Base-by-base conservation (phyloP, 2,329 filamentous ascomycete species). In the Zymoseptoria tritici region DNA sequence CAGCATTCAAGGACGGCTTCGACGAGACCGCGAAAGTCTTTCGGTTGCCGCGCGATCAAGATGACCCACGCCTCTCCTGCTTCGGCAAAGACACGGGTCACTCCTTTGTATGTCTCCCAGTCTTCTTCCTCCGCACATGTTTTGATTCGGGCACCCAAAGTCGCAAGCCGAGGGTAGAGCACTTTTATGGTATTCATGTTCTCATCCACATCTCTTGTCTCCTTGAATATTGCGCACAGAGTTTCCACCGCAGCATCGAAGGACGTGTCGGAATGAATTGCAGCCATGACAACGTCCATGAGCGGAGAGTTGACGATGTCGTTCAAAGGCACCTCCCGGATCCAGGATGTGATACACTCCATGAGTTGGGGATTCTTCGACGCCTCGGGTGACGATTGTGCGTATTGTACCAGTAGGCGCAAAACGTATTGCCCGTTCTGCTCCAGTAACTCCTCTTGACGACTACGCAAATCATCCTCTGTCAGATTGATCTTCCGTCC, bases 401-500 rank as follows among this genome's bases (percentile, higher is more conserved):
- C 85, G 73, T 97, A 99, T 75, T 90, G 90, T 61, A 91, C 89
- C 66, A 99, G 82, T 64, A 99, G 83, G 70, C 87, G 84, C 71
- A 99, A 82, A 64, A 97, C 94, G 76, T 93, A 87, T 65, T 87
- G 81, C 59, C 91, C 90, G 75, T 97, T 99, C 75, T 96, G 88
- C 76, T 89, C 87, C 75, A 99, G 80, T 70, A 99, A 81, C 76
- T 96, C 93, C 75, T 85, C 85, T 66, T 94, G 97, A 80, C 94
- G 89, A 70, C 83, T 81, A 67, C 81, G 83, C 74, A 99, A 84
- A 77, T 97, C 93, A 80, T 97, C 92, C 89, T 99, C 94, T 85
- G 91, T 92, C 79, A 99, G 84, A 83, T 91, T 96, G 83, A 99
- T 97, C 81, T 97, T 99, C 79, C 94, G 91, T 79, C 94, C 94